Conservation (phyloP, 1,284 basidiomycete genomes). For the Melampsora larici-populina region DNA sequence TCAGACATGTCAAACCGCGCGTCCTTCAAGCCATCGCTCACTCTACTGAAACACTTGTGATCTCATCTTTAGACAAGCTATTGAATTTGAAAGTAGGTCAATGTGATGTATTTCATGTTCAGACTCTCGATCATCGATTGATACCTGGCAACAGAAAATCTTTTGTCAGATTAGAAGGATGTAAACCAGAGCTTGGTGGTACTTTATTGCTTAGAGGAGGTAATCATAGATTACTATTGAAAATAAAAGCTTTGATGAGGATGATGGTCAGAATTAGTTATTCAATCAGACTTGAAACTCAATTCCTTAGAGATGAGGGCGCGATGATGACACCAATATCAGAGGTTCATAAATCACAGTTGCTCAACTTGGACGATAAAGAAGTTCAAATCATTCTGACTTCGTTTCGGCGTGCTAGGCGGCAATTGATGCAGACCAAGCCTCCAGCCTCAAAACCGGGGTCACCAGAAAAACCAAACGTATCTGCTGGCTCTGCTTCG, state of each 20-base stretch:
- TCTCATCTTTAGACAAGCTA: conserved; percentile 91
- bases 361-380: neutral
- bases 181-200: conserved; percentile 83
- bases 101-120: conserved; percentile 79
- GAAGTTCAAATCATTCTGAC: conserved; percentile 28
- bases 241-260: conserved; percentile 85
- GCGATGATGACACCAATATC: conserved; percentile 13
- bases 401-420: conserved; percentile 26
- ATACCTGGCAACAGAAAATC: conserved; percentile 86
- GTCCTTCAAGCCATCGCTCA: conserved; percentile 83
- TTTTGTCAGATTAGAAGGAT: conserved; percentile 95
- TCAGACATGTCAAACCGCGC: conserved; percentile 80
- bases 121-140: conserved; percentile 87
- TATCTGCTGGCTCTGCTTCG: neutral
- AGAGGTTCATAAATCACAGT: neutral
- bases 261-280: conserved; percentile 85
- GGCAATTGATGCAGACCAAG: conserved; percentile 19
- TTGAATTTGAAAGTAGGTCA: conserved; percentile 88
- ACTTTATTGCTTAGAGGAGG: conserved; percentile 91
- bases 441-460: neutral
- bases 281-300: conserved; percentile 88
- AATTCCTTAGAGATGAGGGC: conserved; percentile 83
- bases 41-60: conserved; percentile 91
- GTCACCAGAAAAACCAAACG: conserved; percentile 5
- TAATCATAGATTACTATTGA: conserved; percentile 70